Base-by-base conservation (phyloP, 495 filamentous ascomycete genomes). In the Bathelium albidoporum region DNA sequence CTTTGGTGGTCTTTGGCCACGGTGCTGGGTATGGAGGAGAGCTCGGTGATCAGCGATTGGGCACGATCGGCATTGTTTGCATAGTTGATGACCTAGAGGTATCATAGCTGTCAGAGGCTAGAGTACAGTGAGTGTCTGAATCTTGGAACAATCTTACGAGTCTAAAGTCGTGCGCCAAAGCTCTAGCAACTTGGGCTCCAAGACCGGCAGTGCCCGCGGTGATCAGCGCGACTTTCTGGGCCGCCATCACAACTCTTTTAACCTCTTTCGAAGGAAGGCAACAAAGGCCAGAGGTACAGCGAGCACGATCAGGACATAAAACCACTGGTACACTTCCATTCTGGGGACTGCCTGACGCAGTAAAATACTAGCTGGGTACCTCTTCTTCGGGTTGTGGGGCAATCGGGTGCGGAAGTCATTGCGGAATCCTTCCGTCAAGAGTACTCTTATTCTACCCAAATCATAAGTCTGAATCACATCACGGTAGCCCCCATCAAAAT, bases 131-230 rank as follows among this genome's bases (percentile, higher is more conserved):
- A n/a, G n/a, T n/a, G 16, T 16, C 2, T 36, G 16, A 11, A 29
- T 2, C n/a, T 16, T 31, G 14, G 29, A 20, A 2, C 5, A 10
- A 24, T 64, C 72, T 28, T 71, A 75, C 73, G 5, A 83, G 74
- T 26, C 77, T 73, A 61, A 78, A 76, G 43, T 77, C 74, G 59
- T 74, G 68, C 31, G 80, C 81, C 20, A 85, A 77, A 12, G 75
- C 69, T 36, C 77, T 75, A 5, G 76, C 79, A 1, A 82, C 77
- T 29, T 81, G 77, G 1, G 82, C 82, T 31, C 82, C 82, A 31
- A 85, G 78, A 9, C 82, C 82, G 22, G 81, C 81, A 31, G 77
- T 80, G 34, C 79, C 76, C 28, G 82, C 82, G 5, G 82, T 84
- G 29, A 85, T 76, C 7, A 85, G 75, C 32, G 74, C 79, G 20